phyloP scores from a whole-genome alignment of 768 basidiomycete genomes.

The Inosperma sp. region DNA sequence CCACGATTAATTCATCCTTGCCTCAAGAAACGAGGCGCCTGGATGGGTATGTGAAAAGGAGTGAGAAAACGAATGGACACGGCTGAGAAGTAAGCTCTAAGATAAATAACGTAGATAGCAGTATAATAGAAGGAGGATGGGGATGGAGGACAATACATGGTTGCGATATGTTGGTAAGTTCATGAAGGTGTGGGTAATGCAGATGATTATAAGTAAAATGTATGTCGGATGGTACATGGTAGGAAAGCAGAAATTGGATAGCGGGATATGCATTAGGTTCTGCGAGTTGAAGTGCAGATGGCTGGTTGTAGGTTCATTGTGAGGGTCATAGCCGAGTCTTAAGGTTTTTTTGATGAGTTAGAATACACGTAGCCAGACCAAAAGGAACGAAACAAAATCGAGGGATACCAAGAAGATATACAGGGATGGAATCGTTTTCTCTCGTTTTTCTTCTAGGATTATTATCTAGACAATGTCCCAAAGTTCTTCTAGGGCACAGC shows the following conservation, averaged over 20 bases:
- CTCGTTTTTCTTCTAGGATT: not conserved
- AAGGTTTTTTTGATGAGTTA: not conserved
- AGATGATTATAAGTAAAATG: not conserved
- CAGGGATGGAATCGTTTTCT: too few species aligned
- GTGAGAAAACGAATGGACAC: not conserved
- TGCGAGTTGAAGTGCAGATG: constrained; percentile 11
- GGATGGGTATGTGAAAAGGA: not conserved
- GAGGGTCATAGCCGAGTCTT: not conserved
- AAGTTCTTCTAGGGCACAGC: constrained; percentile 87
- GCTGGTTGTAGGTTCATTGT: not conserved
- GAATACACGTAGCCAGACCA: not conserved
- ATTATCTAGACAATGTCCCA: constrained; percentile 79
- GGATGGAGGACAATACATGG: not conserved
- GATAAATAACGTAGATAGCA: not conserved
- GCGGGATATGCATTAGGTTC: not conserved
- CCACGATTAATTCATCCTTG: too few species aligned
- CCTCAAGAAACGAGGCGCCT: not conserved
- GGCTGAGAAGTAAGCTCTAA: not conserved
- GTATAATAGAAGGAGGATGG: too few species aligned
- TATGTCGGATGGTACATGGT: not conserved
- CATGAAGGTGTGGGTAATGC: not conserved
- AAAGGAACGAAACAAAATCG: not conserved
- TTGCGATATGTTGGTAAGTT: not conserved
- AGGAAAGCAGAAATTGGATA: not conserved
- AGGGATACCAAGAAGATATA: not conserved